Evolutionary conservation across 2,329 filamentous ascomycete species (phyloP).

Genomic region (Chalara sp.): DNA sequence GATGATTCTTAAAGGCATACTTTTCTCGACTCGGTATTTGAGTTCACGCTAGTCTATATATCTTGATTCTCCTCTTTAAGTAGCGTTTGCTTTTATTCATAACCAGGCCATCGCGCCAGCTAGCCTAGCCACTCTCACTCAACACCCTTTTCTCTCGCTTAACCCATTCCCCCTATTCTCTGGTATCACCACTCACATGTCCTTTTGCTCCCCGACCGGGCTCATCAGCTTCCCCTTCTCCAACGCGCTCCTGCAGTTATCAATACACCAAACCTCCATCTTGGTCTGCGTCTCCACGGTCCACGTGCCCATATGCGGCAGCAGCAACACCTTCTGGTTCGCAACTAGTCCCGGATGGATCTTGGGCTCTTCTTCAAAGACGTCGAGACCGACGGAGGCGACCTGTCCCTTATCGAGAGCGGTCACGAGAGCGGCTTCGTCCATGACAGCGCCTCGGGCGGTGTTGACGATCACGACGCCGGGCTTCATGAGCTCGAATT

Average conservation of each 20-base stretch:
- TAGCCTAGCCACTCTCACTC: background rate
- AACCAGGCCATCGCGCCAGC: too few species aligned
- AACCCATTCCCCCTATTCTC: background rate
- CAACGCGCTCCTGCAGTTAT: constrained; percentile 60
- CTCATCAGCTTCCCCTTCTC: constrained; percentile 56
- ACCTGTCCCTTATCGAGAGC: constrained; percentile 67
- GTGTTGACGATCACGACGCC: constrained; percentile 77
- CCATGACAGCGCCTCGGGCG: constrained; percentile 73
- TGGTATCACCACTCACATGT: constrained; percentile 26
- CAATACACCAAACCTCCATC: constrained; percentile 73
- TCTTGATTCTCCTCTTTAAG: background rate
- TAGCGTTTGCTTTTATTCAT: too few species aligned
- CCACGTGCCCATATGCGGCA: constrained; percentile 85
- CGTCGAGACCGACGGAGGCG: constrained; percentile 66
- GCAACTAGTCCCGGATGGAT: constrained; percentile 65
- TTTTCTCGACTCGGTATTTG: background rate
- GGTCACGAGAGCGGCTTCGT: constrained; percentile 71
- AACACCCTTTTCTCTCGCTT: background rate
- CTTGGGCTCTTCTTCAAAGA: constrained; percentile 75
- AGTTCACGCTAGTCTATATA: background rate
- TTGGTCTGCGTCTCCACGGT: constrained; percentile 57
- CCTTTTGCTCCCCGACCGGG: constrained; percentile 65
- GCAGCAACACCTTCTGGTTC: constrained; percentile 65
- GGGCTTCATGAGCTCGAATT: constrained; percentile 73
- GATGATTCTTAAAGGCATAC: too few species aligned